A percentile compares a stretch with the other conserved stretches of the same genome.
Conservation (phyloP, 345 rosid species). For the Syzygium jambos region DNA sequence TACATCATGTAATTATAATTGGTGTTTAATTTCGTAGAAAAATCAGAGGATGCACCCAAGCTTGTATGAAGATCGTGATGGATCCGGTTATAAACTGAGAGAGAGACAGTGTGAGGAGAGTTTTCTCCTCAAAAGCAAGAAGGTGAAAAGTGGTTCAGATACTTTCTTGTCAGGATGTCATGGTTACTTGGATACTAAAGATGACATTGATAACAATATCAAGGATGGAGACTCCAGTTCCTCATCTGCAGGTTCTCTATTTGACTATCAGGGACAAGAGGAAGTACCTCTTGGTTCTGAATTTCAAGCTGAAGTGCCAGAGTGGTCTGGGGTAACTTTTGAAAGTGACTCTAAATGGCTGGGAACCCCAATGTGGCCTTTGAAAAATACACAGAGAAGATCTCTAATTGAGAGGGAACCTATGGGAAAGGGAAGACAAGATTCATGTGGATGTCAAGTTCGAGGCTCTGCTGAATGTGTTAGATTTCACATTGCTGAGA, state of each 20-base stretch:
- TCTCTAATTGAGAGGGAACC: slow-evolving; percentile 66
- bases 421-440: slow-evolving; percentile 84
- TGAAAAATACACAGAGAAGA: slow-evolving; percentile 18
- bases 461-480: slow-evolving; percentile 65
- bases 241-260: slow-evolving; percentile 20
- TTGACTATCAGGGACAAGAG: slow-evolving; percentile 24
- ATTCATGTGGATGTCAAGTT: slow-evolving; percentile 64
- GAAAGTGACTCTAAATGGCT: slow-evolving; percentile 68
- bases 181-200: slow-evolving; percentile 9
- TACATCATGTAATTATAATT: background rate
- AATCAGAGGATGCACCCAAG: slow-evolving; percentile 75
- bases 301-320: slow-evolving; percentile 75
- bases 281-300: slow-evolving; percentile 46
- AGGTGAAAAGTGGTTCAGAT: slow-evolving; percentile 11
- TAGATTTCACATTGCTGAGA: slow-evolving; percentile 55
- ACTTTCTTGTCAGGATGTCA: slow-evolving; percentile 12
- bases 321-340: slow-evolving; percentile 44
- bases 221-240: slow-evolving; percentile 9
- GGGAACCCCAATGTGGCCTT: slow-evolving; percentile 73
- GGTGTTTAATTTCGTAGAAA: slow-evolving; percentile 34
- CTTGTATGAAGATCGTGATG: slow-evolving; percentile 61
- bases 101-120: slow-evolving; percentile 38
- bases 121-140: slow-evolving; percentile 8
- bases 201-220: slow-evolving; percentile 10
- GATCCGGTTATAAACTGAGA: slow-evolving; percentile 63